Percentiles rank a stretch among this genome's conserved stretches.
Evolutionary conservation across 2,329 filamentous ascomycete genomes (phyloP).

Genomic region (Phoma herbarum): DNA sequence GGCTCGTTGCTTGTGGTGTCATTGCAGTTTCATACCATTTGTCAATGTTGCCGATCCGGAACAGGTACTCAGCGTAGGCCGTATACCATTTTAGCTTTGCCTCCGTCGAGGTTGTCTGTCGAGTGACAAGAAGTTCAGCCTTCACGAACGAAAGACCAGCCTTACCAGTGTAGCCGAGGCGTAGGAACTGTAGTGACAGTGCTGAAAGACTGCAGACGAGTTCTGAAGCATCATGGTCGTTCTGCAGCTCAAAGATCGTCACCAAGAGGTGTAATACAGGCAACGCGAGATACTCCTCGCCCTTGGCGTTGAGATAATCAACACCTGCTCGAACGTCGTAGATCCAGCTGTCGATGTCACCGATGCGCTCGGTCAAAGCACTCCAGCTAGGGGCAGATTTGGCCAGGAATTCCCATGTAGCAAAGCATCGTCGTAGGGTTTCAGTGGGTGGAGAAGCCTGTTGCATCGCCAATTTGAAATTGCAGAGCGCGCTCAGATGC

Average conservation of each 20-base stretch:
- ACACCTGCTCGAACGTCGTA: constrained; percentile 62
- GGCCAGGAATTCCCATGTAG: constrained; percentile 51
- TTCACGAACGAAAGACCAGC: constrained; percentile 66
- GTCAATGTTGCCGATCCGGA: constrained; percentile 71
- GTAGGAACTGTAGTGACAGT: constrained; percentile 64
- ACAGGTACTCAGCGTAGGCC: constrained; percentile 76
- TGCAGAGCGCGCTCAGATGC: constrained; percentile 49
- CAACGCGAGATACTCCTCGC: constrained; percentile 60
- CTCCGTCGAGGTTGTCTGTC: constrained; percentile 54
- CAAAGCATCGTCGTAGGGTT: constrained; percentile 44
- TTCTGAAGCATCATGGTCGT: constrained; percentile 48
- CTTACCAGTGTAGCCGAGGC: constrained; percentile 68
- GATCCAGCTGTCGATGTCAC: constrained; percentile 60
- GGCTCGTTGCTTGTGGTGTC: no score
- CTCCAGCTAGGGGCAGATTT: constrained; percentile 44
- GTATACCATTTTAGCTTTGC: constrained; percentile 69
- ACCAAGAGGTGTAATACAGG: constrained; percentile 60
- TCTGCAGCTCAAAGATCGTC: constrained; percentile 58
- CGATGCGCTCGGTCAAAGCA: constrained; percentile 57
- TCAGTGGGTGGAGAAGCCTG: constrained; percentile 39
- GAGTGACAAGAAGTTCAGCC: constrained; percentile 61
- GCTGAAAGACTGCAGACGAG: constrained; percentile 55
- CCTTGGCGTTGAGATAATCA: constrained; percentile 67
- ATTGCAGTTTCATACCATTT: constrained; percentile 58
- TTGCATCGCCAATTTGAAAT: constrained; percentile 56